phyloP scores from a whole-genome alignment of 768 basidiomycete species.

The Pleurotus citrinopileatus region DNA sequence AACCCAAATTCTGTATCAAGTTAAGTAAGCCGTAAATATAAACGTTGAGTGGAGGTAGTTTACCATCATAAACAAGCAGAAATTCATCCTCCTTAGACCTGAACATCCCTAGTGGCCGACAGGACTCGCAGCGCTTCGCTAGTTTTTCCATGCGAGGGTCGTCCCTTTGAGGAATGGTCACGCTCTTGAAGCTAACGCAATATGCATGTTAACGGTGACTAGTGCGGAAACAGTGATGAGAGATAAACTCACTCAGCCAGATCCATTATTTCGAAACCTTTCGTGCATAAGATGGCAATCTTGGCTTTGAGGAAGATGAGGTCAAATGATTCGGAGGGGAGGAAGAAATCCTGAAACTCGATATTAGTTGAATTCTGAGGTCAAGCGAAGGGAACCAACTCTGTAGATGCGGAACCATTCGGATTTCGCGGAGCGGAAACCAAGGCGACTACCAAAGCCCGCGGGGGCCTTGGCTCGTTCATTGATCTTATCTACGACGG shows the following conservation, averaged over 20 bases:
- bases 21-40: neutral
- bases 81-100: constrained; percentile 90
- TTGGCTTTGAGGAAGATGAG: constrained; percentile 91
- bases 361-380: neutral
- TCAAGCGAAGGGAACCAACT: constrained; percentile 2
- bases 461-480: constrained; percentile 70
- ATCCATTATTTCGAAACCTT: constrained; percentile 98
- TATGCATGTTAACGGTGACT: neutral
- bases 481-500: constrained; percentile 86
- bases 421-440: constrained; percentile 75
- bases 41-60: constrained; percentile 18
- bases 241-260: constrained; percentile 69
- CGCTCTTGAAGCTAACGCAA: constrained; percentile 69
- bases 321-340: constrained; percentile 88
- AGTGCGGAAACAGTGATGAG: neutral
- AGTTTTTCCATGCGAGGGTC: constrained; percentile 61
- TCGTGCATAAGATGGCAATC: constrained; percentile 89
- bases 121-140: constrained; percentile 84
- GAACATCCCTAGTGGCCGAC: constrained; percentile 92
- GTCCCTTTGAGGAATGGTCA: constrained; percentile 85
- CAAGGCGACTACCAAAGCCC: constrained; percentile 69
- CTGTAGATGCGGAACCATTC: constrained; percentile 97
- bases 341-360: constrained; percentile 72
- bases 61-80: constrained; percentile 90
- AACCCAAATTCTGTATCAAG: constrained; percentile 76